These are phyloP conservation scores for Yamadazyma epiphylla DNA, from an alignment of 1,139 yeast genomes.

Conservation along the genomic window DNA sequence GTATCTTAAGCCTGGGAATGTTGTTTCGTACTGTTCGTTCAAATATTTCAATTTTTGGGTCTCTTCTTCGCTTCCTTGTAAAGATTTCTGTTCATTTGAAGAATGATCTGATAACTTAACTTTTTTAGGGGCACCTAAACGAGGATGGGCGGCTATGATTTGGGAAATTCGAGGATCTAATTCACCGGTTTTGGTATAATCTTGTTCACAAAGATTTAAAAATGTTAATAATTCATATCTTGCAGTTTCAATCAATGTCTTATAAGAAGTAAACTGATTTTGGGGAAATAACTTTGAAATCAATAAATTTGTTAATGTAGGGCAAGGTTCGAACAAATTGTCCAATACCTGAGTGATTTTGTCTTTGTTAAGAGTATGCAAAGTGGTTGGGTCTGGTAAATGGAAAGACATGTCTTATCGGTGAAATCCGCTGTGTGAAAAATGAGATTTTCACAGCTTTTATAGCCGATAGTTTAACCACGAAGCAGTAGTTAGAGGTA, in stretches of 20 bases:
- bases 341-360: no score
- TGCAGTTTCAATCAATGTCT: constrained; percentile 48
- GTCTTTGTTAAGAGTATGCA: no score
- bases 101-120: constrained; percentile 61
- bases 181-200: constrained; percentile 12
- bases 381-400: no score
- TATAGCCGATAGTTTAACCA: no score
- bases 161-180: constrained; percentile 34
- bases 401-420: no score
- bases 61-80: constrained; percentile 47
- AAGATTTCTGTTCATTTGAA: constrained; percentile 63
- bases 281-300: constrained; percentile 25
- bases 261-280: constrained; percentile 28
- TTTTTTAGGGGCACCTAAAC: constrained; percentile 62
- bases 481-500: no score
- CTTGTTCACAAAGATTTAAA: constrained; percentile 20
- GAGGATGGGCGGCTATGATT: constrained; percentile 85
- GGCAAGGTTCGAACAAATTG: constrained; percentile 67
- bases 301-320: constrained; percentile 43
- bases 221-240: constrained; percentile 35
- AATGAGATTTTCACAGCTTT: no score
- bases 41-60: constrained; percentile 44
- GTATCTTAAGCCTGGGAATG: constrained; percentile 79
- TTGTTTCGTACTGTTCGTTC: constrained; percentile 60
- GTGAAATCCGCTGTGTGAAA: no score